Percentiles rank a stretch among this genome's conserved stretches.
These are phyloP conservation scores for Verticillium alfalfae DNA, from an alignment of 2,329 filamentous ascomycete species.

Conservation along the genomic window DNA sequence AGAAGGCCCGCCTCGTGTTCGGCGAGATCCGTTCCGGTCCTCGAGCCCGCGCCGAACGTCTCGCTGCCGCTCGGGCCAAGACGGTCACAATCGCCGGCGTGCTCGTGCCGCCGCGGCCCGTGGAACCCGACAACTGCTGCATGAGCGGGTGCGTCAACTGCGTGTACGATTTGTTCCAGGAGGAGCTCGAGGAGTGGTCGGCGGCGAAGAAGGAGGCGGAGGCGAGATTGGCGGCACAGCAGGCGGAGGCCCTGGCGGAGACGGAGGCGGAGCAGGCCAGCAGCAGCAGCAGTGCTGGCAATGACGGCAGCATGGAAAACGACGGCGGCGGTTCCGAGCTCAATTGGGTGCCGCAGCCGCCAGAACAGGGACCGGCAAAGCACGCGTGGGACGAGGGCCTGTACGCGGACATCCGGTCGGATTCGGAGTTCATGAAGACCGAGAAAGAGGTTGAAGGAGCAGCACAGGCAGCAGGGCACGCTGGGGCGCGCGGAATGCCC, in stretches of 20 bases:
- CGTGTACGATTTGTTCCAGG: conserved; percentile 87
- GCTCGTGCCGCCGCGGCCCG: conserved; percentile 73
- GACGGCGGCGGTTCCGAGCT: conserved; percentile 71
- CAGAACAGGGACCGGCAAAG: conserved; percentile 33
- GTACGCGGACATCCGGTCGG: conserved; percentile 79
- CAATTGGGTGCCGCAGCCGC: conserved; percentile 50
- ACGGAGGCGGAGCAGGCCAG: conserved; percentile 25
- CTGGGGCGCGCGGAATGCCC: conserved; percentile 29
- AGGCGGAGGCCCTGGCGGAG: conserved; percentile 34
- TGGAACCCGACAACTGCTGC: conserved; percentile 96
- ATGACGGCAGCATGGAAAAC: conserved; percentile 65
- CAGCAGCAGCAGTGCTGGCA: conserved; percentile 74
- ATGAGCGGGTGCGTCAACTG: conserved; percentile 99
- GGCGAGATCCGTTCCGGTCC: conserved; percentile 74
- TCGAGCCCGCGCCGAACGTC: conserved; percentile 57
- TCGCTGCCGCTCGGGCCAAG: conserved; percentile 48
- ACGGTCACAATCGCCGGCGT: conserved; percentile 71
- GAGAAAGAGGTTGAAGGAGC: conserved; percentile 88
- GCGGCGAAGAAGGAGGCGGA: conserved; percentile 59
- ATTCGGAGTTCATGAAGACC: conserved; percentile 97
- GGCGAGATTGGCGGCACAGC: conserved; percentile 33
- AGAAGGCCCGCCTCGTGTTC: conserved; percentile 67
- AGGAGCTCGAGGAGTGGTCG: conserved; percentile 90
- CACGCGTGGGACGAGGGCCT: conserved; percentile 61
- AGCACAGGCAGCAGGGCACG: conserved; percentile 55